These are phyloP conservation scores for Arabidopsis lyrata DNA, from an alignment of 441 rosid genomes.

Conservation along the genomic window DNA sequence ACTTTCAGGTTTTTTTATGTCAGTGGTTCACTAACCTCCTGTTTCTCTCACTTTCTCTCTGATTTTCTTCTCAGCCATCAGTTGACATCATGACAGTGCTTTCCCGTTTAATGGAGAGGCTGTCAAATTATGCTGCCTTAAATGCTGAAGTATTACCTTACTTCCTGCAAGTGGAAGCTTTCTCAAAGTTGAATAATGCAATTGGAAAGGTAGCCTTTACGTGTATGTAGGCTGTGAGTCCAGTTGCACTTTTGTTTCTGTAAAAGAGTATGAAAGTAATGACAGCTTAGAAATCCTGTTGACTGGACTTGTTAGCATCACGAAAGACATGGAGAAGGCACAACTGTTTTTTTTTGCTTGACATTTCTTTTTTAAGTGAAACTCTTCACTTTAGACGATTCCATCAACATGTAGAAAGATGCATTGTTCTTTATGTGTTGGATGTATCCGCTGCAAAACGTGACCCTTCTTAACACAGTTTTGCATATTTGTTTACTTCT, in stretches of 20 bases:
- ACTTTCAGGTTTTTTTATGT: slow-evolving; percentile 11
- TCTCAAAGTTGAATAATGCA: slow-evolving; percentile 92
- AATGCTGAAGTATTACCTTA: slow-evolving; percentile 88
- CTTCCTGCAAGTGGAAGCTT: slow-evolving; percentile 98
- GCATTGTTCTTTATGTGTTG: slow-evolving; percentile 10
- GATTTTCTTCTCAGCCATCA: slow-evolving; percentile 63
- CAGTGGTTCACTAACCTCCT: slow-evolving; percentile 16
- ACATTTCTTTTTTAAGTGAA: slow-evolving; percentile 2
- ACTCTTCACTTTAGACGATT: slow-evolving; percentile 11
- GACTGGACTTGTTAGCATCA: slow-evolving; percentile 28
- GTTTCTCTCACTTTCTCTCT: slow-evolving; percentile 31
- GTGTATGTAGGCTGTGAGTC: slow-evolving; percentile 21
- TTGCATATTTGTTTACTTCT: slow-evolving; percentile 18
- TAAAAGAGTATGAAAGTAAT: slow-evolving; percentile 31
- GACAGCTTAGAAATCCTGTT: slow-evolving; percentile 27
- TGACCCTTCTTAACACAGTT: slow-evolving; percentile 19
- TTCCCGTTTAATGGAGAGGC: slow-evolving; percentile 97
- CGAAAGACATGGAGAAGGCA: slow-evolving; percentile 12
- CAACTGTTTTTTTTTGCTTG: slow-evolving; percentile 24
- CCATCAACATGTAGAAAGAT: slow-evolving; percentile 23
- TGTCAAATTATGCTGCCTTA: slow-evolving; percentile 94
- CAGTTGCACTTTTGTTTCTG: slow-evolving; percentile 22
- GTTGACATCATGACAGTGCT: slow-evolving; percentile 97
- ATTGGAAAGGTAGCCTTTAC: slow-evolving; percentile 81
- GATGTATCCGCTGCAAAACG: slow-evolving; percentile 28